phyloP scores from a whole-genome alignment of 2,329 filamentous ascomycete species.

The Didymella pinodella region DNA sequence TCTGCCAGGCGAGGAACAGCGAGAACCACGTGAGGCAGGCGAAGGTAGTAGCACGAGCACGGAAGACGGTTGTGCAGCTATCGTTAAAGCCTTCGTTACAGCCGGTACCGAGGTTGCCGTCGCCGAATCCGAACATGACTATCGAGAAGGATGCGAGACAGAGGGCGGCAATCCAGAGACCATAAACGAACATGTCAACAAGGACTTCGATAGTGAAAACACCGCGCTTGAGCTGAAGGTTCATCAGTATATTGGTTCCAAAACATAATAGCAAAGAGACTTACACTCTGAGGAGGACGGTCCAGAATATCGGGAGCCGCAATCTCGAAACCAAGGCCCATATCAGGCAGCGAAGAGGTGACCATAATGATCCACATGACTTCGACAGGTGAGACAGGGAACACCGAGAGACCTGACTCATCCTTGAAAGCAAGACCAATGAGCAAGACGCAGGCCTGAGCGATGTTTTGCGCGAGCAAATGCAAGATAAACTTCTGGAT shows the following conservation, averaged over 20 bases:
- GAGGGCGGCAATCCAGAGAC: constrained; percentile 45
- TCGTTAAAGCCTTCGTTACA: constrained; percentile 44
- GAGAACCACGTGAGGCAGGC: constrained; percentile 78
- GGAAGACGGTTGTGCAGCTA: constrained; percentile 45
- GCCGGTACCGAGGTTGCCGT: constrained; percentile 42
- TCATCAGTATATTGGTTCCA: constrained; percentile 19
- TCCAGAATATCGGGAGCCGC: constrained; percentile 46
- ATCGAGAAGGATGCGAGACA: constrained; percentile 46
- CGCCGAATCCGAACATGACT: constrained; percentile 46
- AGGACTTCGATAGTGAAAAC: constrained; percentile 49
- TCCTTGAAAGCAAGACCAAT: constrained; percentile 49
- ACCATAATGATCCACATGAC: constrained; percentile 53
- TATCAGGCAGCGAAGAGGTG: constrained; percentile 48
- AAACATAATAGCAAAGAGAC: constrained; percentile 14
- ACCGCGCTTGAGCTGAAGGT: constrained; percentile 41
- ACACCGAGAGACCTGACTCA: constrained; percentile 43
- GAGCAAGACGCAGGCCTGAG: constrained; percentile 46
- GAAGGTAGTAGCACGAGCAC: constrained; percentile 75
- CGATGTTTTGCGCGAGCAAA: constrained; percentile 45
- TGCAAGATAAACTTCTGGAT: constrained; percentile 54
- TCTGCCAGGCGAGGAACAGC: constrained; percentile 80
- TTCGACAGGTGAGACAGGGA: constrained; percentile 49
- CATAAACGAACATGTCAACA: constrained; percentile 49
- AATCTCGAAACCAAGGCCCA: constrained; percentile 48
- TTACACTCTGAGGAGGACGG: constrained; percentile 42